phyloP scores from a whole-genome alignment of 2,329 filamentous ascomycete species.

The Zelopaecilomyces penicillatus region DNA sequence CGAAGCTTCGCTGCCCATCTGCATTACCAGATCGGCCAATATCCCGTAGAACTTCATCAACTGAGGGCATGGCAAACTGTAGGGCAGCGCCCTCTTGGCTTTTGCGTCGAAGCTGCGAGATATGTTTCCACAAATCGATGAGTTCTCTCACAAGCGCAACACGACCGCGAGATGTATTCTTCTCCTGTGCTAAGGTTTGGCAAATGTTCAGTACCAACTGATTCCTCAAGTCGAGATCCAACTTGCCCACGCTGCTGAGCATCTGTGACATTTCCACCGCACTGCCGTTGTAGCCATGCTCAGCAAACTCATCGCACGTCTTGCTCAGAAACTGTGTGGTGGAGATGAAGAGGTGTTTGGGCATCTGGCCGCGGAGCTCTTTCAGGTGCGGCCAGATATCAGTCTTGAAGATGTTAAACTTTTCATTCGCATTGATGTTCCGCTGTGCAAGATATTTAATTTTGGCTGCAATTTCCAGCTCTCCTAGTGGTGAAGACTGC shows the following conservation, averaged over 20 bases:
- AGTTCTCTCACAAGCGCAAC: slow-evolving; percentile 20
- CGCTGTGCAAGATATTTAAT: slow-evolving; percentile 18
- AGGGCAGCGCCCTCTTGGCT: slow-evolving; percentile 14
- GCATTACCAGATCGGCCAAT: slow-evolving; percentile 4
- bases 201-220: slow-evolving; percentile 26
- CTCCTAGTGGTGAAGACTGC: slow-evolving; percentile 12
- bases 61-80: slow-evolving; percentile 23
- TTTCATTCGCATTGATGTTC: slow-evolving; percentile 8
- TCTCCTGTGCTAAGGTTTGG: slow-evolving; percentile 12
- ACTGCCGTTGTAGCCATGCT: slow-evolving; percentile 9
- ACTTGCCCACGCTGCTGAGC: slow-evolving; percentile 17
- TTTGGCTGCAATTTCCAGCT: slow-evolving; percentile 22
- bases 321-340: slow-evolving; percentile 15
- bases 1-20: neutral
- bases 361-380: slow-evolving; percentile 17
- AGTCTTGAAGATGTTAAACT: slow-evolving; percentile 17
- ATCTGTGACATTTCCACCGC: slow-evolving; percentile 20
- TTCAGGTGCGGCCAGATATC: slow-evolving; percentile 24
- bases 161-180: slow-evolving; percentile 10
- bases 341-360: slow-evolving; percentile 19
- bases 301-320: slow-evolving; percentile 10
- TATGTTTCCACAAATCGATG: slow-evolving; percentile 27
- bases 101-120: slow-evolving; percentile 25
- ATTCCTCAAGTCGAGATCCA: slow-evolving; percentile 19
- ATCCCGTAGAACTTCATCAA: slow-evolving; percentile 19